phyloP scores from a whole-genome alignment of 1,284 basidiomycete genomes.

The Cystobasidiaceae sp. region DNA sequence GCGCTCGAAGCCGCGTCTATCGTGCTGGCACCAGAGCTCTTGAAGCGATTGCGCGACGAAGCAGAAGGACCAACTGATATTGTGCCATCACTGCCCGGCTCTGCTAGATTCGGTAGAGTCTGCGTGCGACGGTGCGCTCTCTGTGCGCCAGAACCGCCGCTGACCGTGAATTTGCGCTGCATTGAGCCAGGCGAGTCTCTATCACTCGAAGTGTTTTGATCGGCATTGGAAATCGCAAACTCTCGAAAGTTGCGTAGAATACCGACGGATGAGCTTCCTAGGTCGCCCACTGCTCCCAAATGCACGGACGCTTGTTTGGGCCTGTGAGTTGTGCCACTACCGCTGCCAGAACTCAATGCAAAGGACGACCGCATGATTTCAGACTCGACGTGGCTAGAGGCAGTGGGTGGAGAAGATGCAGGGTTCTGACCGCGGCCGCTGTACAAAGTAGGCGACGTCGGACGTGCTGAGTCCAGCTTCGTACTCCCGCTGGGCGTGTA shows the following conservation, averaged over 20 bases:
- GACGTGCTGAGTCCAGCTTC: no score
- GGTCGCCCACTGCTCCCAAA: conserved; percentile 16
- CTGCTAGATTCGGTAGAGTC: conserved; percentile 16
- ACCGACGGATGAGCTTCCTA: conserved; percentile 19
- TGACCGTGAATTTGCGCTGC: conserved; percentile 21
- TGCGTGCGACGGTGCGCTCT: conserved; percentile 15
- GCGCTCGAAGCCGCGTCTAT: neutral
- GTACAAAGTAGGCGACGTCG: conserved; percentile 4
- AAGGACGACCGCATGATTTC: conserved; percentile 46
- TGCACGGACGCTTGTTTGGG: conserved; percentile 19
- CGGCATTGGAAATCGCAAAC: conserved; percentile 5
- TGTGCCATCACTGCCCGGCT: no score
- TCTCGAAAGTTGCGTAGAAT: conserved; percentile 20
- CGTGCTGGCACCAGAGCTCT: neutral
- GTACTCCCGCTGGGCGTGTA: no score
- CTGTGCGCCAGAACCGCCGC: neutral
- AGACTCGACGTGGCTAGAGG: conserved; percentile 28
- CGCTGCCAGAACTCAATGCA: neutral
- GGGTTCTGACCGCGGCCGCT: neutral
- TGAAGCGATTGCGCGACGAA: neutral
- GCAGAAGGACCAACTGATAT: neutral
- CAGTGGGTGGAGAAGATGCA: no score
- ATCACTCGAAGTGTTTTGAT: neutral
- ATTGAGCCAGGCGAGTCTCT: neutral
- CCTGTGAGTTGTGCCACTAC: neutral